Conservation (phyloP, 495 filamentous ascomycete species). For the Aspergillus asperescens region DNA sequence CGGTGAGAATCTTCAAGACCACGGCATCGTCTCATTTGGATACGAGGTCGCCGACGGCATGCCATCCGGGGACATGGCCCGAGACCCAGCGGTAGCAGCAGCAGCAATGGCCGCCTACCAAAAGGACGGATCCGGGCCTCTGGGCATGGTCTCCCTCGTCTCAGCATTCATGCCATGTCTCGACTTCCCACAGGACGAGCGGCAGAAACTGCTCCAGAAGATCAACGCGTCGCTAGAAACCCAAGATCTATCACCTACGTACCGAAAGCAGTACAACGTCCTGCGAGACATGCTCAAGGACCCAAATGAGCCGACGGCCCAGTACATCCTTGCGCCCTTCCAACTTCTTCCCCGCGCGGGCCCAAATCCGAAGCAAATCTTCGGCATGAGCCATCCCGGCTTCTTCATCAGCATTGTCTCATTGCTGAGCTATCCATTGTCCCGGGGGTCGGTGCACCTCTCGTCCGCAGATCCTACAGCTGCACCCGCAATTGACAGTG, state of each 20-base stretch:
- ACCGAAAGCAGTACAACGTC: slow-evolving; percentile 44
- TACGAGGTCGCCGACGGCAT: slow-evolving; percentile 12
- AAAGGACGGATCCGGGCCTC: neutral
- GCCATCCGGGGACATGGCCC: neutral
- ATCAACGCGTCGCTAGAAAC: neutral
- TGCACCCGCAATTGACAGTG: neutral
- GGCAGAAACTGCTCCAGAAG: neutral
- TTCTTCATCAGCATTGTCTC: slow-evolving; percentile 5
- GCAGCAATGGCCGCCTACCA: slow-evolving; percentile 5
- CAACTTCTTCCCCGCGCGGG: neutral
- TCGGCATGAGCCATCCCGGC: neutral
- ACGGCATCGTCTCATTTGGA: slow-evolving; percentile 12
- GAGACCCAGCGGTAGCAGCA: neutral
- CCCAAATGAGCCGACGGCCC: neutral
- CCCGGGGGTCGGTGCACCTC: slow-evolving; percentile 45
- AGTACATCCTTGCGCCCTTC: neutral
- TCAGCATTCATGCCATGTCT: slow-evolving; percentile 6
- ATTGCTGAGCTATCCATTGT: slow-evolving; percentile 51
- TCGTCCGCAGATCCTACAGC: neutral
- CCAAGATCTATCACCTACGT: neutral
- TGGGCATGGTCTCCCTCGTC: neutral
- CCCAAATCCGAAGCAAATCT: neutral
- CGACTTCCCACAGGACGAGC: neutral
- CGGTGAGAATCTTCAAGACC: slow-evolving; percentile 31
- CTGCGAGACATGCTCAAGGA: slow-evolving; percentile 37